Evolutionary conservation across 805 yeast genomes (phyloP), one percentile per base, ranked within the genome.

Genomic region (Myxozyma neotropica): DNA sequence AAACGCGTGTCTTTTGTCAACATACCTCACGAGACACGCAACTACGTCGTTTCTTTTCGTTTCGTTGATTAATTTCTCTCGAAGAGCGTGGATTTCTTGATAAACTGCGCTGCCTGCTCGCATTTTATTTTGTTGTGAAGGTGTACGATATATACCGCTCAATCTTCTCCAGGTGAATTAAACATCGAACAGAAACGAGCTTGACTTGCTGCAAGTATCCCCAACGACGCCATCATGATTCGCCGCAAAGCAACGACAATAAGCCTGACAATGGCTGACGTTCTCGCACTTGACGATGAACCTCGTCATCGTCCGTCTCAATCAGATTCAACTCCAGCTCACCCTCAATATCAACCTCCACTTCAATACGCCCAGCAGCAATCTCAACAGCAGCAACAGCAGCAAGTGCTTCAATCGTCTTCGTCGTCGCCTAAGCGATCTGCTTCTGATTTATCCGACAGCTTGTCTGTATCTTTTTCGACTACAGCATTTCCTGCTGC

Each of bases 221-320:
- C n/a, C n/a, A n/a, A n/a, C n/a, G n/a, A n/a, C n/a, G n/a, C n/a
- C n/a, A n/a, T n/a, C 17, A 61, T 61, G 65, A 53, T 61, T 21
- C 62, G 65, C 15, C 62, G 65, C 42, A 50, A 61, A 39, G 57
- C 65, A 23, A 61, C 65, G 4, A 58, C 57, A n/a, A 61, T 61
- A n/a, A 50, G 46, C 29, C 51, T 61, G 45, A 49, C 65, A 7
- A 61, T 58, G 61, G 62, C 62, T 10, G 65, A 58, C 29, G 65
- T 61, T 10, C 62, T 54, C 33, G 62, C 65, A 4, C 55, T 61
- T 10, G 65, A 61, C 59, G 65, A 61, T 54, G 65, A 60, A 12
- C 59, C 53, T 13, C 39, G 40, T 2, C 31, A 4, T 13, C 43
- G 15, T 19, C 15, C 42, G 1, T 17, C 8, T 23, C 26, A 27